phyloP scores from a whole-genome alignment of 331 rosid genomes.

The Rosa hybrid region DNA sequence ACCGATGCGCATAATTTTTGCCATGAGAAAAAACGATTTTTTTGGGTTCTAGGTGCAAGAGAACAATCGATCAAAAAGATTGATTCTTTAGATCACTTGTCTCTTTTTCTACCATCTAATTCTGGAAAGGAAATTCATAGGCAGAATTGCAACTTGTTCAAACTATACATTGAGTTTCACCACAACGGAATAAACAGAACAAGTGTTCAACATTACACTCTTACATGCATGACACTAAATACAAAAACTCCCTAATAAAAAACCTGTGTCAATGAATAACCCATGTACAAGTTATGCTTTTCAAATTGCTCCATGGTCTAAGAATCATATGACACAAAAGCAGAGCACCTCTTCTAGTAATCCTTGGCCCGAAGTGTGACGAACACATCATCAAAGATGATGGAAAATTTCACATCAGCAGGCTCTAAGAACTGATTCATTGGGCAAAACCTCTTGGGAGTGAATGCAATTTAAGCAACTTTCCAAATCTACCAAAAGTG shows the following conservation, averaged over 20 bases:
- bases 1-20: neutral
- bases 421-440: neutral
- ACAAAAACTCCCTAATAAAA: neutral
- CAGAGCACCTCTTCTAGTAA: constrained; percentile 9
- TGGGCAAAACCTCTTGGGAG: neutral
- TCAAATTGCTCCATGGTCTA: neutral
- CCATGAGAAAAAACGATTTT: neutral
- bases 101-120: neutral
- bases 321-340: neutral
- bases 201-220: neutral
- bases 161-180: constrained; percentile 14
- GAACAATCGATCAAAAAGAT: neutral
- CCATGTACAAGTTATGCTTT: constrained; percentile 12
- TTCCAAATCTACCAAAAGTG: neutral
- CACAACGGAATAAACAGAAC: neutral
- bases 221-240: neutral
- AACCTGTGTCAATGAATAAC: neutral
- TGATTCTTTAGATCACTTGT: too few species aligned
- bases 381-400: constrained; percentile 25
- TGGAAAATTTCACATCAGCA: constrained; percentile 36
- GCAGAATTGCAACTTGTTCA: neutral
- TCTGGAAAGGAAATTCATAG: neutral
- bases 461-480: neutral
- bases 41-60: neutral
- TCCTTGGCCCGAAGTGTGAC: constrained; percentile 11